Conservation (phyloP, 1,284 basidiomycete species). For the Ganoderma lingzhi region DNA sequence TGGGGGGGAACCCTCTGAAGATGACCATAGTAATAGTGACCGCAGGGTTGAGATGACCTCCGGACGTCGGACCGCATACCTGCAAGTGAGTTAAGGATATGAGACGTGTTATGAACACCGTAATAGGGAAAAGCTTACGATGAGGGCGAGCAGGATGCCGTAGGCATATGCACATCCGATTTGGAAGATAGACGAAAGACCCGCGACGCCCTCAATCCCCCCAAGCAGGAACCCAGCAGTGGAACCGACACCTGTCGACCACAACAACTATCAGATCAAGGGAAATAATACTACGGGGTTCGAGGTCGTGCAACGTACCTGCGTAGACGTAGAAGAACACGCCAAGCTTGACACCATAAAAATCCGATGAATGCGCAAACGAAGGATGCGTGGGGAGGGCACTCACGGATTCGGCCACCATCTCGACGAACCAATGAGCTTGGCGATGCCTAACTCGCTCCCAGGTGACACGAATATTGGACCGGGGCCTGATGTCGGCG, state of each 20-base stretch:
- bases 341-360: slow-evolving; percentile 39
- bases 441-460: slow-evolving; percentile 59
- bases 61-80: slow-evolving; percentile 63
- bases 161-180: slow-evolving; percentile 67
- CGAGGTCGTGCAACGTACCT: slow-evolving; percentile 44
- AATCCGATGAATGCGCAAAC: slow-evolving; percentile 39
- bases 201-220: slow-evolving; percentile 46
- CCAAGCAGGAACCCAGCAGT: slow-evolving; percentile 61
- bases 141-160: slow-evolving; percentile 67
- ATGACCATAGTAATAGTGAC: slow-evolving; percentile 64
- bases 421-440: slow-evolving; percentile 61
- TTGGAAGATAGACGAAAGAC: slow-evolving; percentile 60
- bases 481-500: slow-evolving; percentile 41
- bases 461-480: slow-evolving; percentile 54
- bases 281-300: background rate
- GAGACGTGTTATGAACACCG: background rate
- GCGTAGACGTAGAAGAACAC: slow-evolving; percentile 60
- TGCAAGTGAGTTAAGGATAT: background rate
- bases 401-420: slow-evolving; percentile 65
- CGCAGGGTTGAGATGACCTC: slow-evolving; percentile 70
- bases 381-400: background rate
- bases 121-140: slow-evolving; percentile 26
- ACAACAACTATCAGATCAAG: background rate
- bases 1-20: slow-evolving; percentile 62
- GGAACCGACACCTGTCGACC: slow-evolving; percentile 62